phyloP scores from a whole-genome alignment of 345 rosid genomes.

The Citrus hindsii region DNA sequence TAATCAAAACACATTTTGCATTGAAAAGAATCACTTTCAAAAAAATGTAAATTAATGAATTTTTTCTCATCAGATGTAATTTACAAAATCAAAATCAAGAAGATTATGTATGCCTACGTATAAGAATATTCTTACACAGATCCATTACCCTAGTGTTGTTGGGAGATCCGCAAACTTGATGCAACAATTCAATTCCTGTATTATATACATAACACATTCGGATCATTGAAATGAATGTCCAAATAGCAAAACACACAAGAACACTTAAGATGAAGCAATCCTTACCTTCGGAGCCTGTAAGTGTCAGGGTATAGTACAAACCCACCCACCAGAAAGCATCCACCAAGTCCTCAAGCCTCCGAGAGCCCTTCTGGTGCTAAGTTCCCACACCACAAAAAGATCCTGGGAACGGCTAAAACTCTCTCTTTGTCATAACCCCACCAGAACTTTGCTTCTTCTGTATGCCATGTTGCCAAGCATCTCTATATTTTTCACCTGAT shows the following conservation, averaged over 20 bases:
- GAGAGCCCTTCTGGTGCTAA: slow-evolving; percentile 9
- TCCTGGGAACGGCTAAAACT: slow-evolving; percentile 20
- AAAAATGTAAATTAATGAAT: background rate
- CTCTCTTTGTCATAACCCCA: slow-evolving; percentile 49
- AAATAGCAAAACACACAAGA: background rate
- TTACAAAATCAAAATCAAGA: slow-evolving; percentile 3
- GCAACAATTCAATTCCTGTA: slow-evolving; percentile 20
- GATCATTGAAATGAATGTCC: background rate
- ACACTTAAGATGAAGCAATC: background rate
- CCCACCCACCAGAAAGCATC: slow-evolving; percentile 19
- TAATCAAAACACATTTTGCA: background rate
- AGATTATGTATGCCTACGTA: slow-evolving; percentile 12
- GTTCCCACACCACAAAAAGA: background rate
- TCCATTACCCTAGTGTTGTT: slow-evolving; percentile 3
- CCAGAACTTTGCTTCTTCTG: slow-evolving; percentile 53
- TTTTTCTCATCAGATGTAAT: background rate
- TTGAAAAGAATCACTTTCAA: background rate
- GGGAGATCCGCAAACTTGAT: background rate
- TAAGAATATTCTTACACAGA: slow-evolving; percentile 11
- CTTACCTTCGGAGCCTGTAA: slow-evolving; percentile 24
- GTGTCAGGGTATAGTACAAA: slow-evolving; percentile 13
- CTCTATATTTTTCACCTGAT: slow-evolving; percentile 59
- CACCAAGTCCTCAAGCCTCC: slow-evolving; percentile 2
- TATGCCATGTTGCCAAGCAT: slow-evolving; percentile 78
- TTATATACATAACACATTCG: background rate